These are phyloP conservation scores for Fusarium liriodendri DNA, from an alignment of 2,329 filamentous ascomycete genomes.

Conservation along the genomic window DNA sequence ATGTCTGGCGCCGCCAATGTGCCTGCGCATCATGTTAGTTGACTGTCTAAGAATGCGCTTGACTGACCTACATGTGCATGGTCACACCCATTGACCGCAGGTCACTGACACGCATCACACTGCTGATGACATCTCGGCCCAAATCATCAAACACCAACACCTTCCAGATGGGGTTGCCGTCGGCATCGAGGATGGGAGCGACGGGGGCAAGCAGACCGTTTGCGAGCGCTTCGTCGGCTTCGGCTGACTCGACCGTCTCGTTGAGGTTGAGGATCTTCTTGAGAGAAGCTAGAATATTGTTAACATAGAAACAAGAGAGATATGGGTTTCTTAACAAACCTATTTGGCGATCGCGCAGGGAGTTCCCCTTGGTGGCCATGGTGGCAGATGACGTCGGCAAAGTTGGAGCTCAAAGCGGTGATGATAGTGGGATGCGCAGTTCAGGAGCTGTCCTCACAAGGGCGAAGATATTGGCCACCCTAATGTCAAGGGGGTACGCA, in stretches of 20 bases:
- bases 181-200: slow-evolving; percentile 84
- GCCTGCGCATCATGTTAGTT: slow-evolving; percentile 61
- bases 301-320: not conserved
- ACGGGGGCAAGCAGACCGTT: slow-evolving; percentile 75
- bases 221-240: slow-evolving; percentile 71
- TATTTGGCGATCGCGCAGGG: slow-evolving; percentile 64
- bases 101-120: slow-evolving; percentile 93
- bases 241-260: slow-evolving; percentile 71
- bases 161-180: slow-evolving; percentile 97
- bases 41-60: not conserved
- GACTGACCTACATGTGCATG: slow-evolving; percentile 80
- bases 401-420: slow-evolving; percentile 19
- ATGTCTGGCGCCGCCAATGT: slow-evolving; percentile 83
- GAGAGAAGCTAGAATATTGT: slow-evolving; percentile 75
- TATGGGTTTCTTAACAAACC: slow-evolving; percentile 43
- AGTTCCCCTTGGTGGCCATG: slow-evolving; percentile 61
- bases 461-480: slow-evolving; percentile 2
- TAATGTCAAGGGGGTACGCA: not conserved
- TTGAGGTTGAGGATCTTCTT: slow-evolving; percentile 97
- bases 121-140: slow-evolving; percentile 95
- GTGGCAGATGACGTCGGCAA: slow-evolving; percentile 41
- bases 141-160: slow-evolving; percentile 93
- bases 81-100: slow-evolving; percentile 94
- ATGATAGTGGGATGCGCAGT: slow-evolving; percentile 41
- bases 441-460: slow-evolving; percentile 20